Percentiles rank a stretch among this genome's conserved stretches.
Conservation (phyloP, 2,329 filamentous ascomycete species). For the Alternaria postmessia region DNA sequence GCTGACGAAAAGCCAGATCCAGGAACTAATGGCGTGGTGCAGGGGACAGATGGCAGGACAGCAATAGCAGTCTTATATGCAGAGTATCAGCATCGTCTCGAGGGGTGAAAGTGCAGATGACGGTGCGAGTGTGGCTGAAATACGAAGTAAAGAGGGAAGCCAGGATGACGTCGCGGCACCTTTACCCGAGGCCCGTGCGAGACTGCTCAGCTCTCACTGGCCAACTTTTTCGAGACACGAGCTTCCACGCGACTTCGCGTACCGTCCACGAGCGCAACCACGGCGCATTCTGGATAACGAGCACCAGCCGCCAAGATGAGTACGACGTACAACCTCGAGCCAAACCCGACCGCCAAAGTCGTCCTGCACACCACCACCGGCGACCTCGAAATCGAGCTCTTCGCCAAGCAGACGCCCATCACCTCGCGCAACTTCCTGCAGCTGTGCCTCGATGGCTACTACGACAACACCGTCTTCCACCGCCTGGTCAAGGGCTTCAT, state of each 20-base stretch:
- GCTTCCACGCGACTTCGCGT: constrained; percentile 10
- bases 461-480: constrained; percentile 92
- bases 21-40: background rate
- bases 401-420: constrained; percentile 91
- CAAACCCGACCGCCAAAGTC: constrained; percentile 90
- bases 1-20: background rate
- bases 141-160: constrained; percentile 7
- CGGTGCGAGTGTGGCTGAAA: constrained; percentile 12
- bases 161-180: constrained; percentile 18
- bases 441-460: constrained; percentile 93
- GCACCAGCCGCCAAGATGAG: constrained; percentile 68
- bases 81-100: constrained; percentile 22
- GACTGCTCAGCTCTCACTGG: constrained; percentile 13
- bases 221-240: constrained; percentile 5
- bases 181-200: constrained; percentile 16
- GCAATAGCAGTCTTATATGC: constrained; percentile 19
- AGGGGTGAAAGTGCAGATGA: constrained; percentile 11
- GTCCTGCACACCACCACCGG: constrained; percentile 89
- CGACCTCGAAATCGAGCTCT: constrained; percentile 90
- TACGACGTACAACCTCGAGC: constrained; percentile 90
- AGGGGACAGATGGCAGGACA: background rate
- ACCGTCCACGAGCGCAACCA: background rate
- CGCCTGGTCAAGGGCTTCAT: constrained; percentile 91
- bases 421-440: constrained; percentile 96
- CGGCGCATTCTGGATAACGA: background rate